phyloP scores from a whole-genome alignment of 306 rosid species.

The Cicer chorassanicum region DNA sequence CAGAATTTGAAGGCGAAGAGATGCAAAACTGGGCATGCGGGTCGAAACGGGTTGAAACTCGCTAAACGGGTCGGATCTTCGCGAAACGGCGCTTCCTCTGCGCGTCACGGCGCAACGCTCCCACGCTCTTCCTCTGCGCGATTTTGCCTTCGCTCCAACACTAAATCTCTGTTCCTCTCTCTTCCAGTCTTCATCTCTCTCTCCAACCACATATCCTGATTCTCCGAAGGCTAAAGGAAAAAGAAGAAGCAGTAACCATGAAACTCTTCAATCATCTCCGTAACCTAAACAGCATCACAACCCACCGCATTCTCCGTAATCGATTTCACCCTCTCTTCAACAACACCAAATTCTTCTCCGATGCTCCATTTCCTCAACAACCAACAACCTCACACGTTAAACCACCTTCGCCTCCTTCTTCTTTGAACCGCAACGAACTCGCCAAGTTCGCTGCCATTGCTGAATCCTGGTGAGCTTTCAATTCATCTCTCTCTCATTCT shows the following conservation, averaged over 20 bases:
- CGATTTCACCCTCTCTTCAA: constrained; percentile 37
- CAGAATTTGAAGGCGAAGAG: too few species aligned
- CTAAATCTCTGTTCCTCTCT: too few species aligned
- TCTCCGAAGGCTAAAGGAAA: too few species aligned
- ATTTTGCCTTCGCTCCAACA: too few species aligned
- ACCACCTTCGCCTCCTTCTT: constrained; percentile 54
- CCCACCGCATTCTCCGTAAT: constrained; percentile 32
- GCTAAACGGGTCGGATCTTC: too few species aligned
- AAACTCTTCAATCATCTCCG: constrained; percentile 40
- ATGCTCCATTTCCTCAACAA: constrained; percentile 40
- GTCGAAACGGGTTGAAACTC: too few species aligned
- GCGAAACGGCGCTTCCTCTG: too few species aligned
- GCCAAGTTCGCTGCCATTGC: constrained; percentile 77
- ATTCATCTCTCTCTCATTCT: neutral
- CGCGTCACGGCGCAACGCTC: too few species aligned
- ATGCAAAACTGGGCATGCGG: too few species aligned
- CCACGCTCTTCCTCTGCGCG: too few species aligned
- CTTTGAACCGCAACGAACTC: constrained; percentile 68
- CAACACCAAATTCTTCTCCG: constrained; percentile 54
- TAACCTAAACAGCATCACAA: constrained; percentile 4
- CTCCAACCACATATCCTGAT: too few species aligned
- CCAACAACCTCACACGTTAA: neutral
- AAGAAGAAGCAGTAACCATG: neutral
- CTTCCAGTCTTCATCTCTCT: too few species aligned
- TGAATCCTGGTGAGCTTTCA: constrained; percentile 67